Conservation (phyloP, 768 basidiomycete genomes). For the Agrocybe chaxingu region DNA sequence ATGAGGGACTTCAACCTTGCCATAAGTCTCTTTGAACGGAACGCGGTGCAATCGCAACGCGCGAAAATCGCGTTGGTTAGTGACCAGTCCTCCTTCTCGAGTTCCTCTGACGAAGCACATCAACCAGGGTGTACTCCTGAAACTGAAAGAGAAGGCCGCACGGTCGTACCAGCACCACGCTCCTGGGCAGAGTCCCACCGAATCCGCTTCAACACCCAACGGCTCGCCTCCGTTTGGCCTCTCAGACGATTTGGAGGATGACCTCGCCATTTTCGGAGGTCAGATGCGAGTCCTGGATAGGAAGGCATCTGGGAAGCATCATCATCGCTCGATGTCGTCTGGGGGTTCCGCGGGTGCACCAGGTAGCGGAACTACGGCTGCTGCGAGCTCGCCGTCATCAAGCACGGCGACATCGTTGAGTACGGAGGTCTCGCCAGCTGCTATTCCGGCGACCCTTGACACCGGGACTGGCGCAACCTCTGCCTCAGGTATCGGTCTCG, state of each 20-base stretch:
- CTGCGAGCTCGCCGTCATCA: no score
- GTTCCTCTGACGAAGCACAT: background rate
- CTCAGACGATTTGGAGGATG: slow-evolving; percentile 36
- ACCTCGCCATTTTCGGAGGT: slow-evolving; percentile 54
- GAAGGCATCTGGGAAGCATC: slow-evolving; percentile 12
- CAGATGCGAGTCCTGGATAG: slow-evolving; percentile 42
- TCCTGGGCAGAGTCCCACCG: slow-evolving; percentile 9
- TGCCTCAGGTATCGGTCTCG: background rate
- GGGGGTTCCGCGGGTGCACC: background rate
- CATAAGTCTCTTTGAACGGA: slow-evolving; percentile 42
- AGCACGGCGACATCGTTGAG: slow-evolving; percentile 1
- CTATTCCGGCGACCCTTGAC: background rate
- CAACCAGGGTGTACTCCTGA: slow-evolving; percentile 38
- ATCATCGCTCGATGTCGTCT: slow-evolving; percentile 9
- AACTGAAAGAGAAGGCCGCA: slow-evolving; percentile 43
- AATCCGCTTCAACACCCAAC: background rate
- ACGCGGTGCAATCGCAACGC: slow-evolving; percentile 41
- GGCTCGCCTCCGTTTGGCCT: slow-evolving; percentile 10
- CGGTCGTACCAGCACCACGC: slow-evolving; percentile 29
- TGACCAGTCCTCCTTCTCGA: background rate
- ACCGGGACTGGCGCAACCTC: background rate
- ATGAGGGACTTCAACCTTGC: slow-evolving; percentile 46
- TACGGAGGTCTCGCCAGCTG: slow-evolving; percentile 4
- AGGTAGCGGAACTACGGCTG: background rate
- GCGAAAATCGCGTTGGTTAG: slow-evolving; percentile 44